Base-by-base conservation (phyloP, 1,284 basidiomycete genomes). In the Athelia psychrophila region DNA sequence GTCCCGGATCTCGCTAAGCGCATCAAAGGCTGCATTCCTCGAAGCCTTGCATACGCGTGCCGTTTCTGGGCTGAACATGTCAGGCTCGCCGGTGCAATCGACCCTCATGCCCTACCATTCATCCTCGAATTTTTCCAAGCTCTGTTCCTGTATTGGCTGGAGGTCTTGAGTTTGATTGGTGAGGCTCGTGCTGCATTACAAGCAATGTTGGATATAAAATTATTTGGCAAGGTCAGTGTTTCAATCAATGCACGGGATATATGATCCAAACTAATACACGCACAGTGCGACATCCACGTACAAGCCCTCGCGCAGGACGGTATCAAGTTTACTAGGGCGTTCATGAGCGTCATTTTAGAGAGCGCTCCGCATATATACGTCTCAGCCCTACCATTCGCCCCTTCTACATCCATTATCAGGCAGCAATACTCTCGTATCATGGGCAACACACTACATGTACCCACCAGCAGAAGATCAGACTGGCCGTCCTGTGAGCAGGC, bases 1-100 rank as follows among this genome's bases (percentile, higher is more conserved):
- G 32, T 56, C 30, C 25, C 20, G 6, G 50, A 56, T 19, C 40
- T 56, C 6, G 19, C 45, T 1, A 19, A 44, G 1, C 32, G 35
- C 1, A 49, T 59, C 30, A 32, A 35, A 8, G 30, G 8, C 10
- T 15, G 42, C 16, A 53, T 59, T 3, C 38, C 49, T 12, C 20
- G 22, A n/a, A 22, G 19, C 13, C 46, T 57, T 15, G 45, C 38
- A 9, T 57, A 59, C 48, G 18, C 38, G n/a, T 42, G 38, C n/a
- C 38, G 38, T 6, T 42, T 42, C 38, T 42, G 38, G 38, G 38
- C 38, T 9, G 38, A n/a, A 9, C 38, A 42, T 16, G 6, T 42
- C 38, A 22, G 20, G 8, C n/a, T 22, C 8, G 38, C 16, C 6
- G n/a, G 38, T 6, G 9, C 6, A n/a, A 16, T 6, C n/a, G n/a